Conservation (phyloP, 2,329 filamentous ascomycete genomes). For the Amesomyces nigricolor region DNA sequence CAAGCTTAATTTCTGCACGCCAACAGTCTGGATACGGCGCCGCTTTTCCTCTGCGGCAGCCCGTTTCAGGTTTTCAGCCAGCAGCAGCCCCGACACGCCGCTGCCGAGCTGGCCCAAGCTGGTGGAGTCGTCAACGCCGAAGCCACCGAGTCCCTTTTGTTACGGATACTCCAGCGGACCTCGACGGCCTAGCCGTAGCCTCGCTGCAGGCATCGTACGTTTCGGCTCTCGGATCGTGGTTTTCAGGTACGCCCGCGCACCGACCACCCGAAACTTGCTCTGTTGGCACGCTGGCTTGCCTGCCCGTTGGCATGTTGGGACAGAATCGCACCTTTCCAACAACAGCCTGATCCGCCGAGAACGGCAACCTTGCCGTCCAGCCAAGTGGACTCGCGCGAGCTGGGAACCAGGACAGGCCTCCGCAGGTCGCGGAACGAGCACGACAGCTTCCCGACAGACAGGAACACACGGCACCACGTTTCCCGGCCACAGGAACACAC, state of each 20-base stretch:
- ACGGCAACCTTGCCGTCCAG: constrained; percentile 4
- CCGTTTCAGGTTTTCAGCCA: background rate
- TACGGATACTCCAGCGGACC: too few relatives aligned
- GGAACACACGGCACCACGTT: background rate
- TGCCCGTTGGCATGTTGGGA: background rate
- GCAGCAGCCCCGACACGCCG: background rate
- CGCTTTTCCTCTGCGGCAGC: background rate
- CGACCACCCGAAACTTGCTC: constrained; percentile 7
- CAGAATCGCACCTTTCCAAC: constrained; percentile 6
- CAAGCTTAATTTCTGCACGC: constrained; percentile 2
- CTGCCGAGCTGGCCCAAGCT: background rate
- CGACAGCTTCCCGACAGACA: background rate
- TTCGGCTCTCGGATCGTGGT: background rate
- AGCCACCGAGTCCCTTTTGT: background rate
- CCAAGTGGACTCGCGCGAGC: background rate
- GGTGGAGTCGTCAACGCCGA: background rate
- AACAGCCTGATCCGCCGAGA: constrained; percentile 4
- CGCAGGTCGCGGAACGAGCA: background rate
- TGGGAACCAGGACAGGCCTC: background rate
- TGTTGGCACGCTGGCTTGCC: background rate
- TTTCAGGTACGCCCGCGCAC: constrained; percentile 5
- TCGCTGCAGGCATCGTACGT: constrained; percentile 24
- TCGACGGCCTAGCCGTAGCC: constrained; percentile 9
- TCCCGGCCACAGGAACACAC: too few relatives aligned
- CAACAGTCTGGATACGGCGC: background rate